Base-by-base conservation (phyloP, 78 protist species). In the Anaeramoeba flamelloides region DNA sequence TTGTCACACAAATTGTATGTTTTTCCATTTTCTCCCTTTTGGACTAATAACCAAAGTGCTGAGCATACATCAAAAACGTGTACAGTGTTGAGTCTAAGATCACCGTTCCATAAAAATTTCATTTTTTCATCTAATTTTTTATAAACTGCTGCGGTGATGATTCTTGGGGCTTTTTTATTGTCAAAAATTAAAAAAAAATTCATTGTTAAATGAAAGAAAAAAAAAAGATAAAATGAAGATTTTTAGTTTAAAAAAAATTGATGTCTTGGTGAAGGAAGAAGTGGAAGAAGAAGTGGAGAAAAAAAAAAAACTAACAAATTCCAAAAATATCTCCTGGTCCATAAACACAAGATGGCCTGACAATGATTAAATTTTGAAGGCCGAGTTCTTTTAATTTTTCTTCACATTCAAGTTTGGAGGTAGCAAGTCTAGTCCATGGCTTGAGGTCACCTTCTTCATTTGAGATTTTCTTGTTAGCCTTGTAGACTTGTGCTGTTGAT, bases 251-350 rank as follows among this genome's bases (percentile, higher is more conserved):
- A n/a, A n/a, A n/a, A n/a, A n/a, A n/a, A n/a, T n/a, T n/a, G n/a
- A n/a, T n/a, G n/a, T n/a, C n/a, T n/a, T n/a, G n/a, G n/a, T n/a
- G n/a, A n/a, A n/a, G n/a, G n/a, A n/a, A n/a, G n/a, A n/a, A n/a
- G n/a, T n/a, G n/a, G n/a, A n/a, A n/a, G n/a, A n/a, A n/a, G n/a
- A n/a, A n/a, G n/a, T n/a, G n/a, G n/a, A 0, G 38, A 0, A 0
- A 8, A 36, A 2, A 8, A 0, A 80, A 32, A 3, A 36, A 31
- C 87, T n/a, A 38, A 87, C 87, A 89, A 80, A 95, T n/a, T 36
- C 98, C 97, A 33, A 39, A 2, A 32, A 41, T 2, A 82, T 95
- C 98, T 36, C 92, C 94, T 39, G 92, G 90, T 40, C 98, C 98
- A 77, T 95, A 95, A 0, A 93, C 93, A 39, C 85, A 82, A 36